Conservation (phyloP, 495 filamentous ascomycete species). For the Neurospora sp. region DNA sequence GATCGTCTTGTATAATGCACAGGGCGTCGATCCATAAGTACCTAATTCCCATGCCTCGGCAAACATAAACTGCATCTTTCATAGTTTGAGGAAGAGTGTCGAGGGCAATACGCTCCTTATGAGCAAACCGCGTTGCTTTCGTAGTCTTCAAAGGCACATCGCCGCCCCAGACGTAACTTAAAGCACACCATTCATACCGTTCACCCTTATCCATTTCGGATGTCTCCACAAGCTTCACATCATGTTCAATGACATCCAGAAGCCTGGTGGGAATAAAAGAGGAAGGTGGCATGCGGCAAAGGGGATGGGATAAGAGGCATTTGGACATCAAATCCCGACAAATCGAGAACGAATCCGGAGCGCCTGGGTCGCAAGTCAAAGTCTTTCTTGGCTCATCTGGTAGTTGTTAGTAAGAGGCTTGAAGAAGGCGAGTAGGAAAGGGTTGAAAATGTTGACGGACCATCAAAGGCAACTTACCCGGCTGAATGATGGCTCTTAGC, state of each 20-base stretch:
- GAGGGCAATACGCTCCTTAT: not conserved
- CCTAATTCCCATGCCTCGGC: not conserved
- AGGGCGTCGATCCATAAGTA: constrained; percentile 2
- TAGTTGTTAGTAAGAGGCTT: no score
- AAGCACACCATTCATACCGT: not conserved
- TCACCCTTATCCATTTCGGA: not conserved
- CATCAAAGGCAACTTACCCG: no score
- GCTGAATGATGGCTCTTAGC: no score
- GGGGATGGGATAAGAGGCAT: not conserved
- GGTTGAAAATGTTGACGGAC: no score
- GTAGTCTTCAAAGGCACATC: not conserved
- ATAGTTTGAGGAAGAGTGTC: not conserved
- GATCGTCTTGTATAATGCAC: not conserved
- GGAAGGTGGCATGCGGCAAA: not conserved
- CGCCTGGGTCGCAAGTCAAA: not conserved
- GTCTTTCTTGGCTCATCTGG: no score
- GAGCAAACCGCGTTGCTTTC: not conserved
- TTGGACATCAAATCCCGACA: not conserved
- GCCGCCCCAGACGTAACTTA: constrained; percentile 4
- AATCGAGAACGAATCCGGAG: not conserved
- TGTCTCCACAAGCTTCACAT: not conserved
- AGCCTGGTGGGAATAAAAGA: not conserved
- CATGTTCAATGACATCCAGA: no score
- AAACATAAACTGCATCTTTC: no score
- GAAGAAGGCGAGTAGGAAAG: no score